Conservation (phyloP, 371 early-diverging fungal species). For the Mortierella sp. region DNA sequence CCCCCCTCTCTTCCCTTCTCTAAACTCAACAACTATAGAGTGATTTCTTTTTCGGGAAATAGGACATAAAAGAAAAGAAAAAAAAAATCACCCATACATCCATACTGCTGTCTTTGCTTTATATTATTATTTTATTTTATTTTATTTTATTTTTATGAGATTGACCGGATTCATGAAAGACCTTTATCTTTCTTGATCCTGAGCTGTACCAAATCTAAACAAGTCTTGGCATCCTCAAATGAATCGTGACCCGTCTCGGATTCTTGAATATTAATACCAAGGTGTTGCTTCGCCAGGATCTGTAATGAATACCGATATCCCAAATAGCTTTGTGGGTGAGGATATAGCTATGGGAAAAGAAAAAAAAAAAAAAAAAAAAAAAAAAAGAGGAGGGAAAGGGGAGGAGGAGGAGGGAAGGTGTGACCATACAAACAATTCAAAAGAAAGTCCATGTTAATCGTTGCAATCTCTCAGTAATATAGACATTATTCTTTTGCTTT, state of each 20-base stretch:
- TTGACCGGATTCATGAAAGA: neutral
- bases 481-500: neutral
- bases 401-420: too few species aligned
- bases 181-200: slow-evolving; percentile 32
- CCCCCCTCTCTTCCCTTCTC: neutral
- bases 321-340: slow-evolving; percentile 20
- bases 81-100: too few species aligned
- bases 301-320: slow-evolving; percentile 36
- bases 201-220: slow-evolving; percentile 58
- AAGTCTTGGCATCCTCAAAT: slow-evolving; percentile 65
- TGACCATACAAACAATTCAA: too few species aligned
- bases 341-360: slow-evolving; percentile 25
- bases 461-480: neutral
- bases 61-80: too few species aligned
- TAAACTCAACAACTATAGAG: too few species aligned
- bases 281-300: slow-evolving; percentile 29
- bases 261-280: slow-evolving; percentile 61
- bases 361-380: neutral
- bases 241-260: slow-evolving; percentile 67
- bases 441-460: too few species aligned
- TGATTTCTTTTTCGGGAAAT: too few species aligned
- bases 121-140: too few species aligned
- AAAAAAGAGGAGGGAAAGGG: too few species aligned
- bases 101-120: too few species aligned
- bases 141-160: too few species aligned